phyloP scores from a whole-genome alignment of 495 filamentous ascomycete genomes.

The Tuber umbilicatum region DNA sequence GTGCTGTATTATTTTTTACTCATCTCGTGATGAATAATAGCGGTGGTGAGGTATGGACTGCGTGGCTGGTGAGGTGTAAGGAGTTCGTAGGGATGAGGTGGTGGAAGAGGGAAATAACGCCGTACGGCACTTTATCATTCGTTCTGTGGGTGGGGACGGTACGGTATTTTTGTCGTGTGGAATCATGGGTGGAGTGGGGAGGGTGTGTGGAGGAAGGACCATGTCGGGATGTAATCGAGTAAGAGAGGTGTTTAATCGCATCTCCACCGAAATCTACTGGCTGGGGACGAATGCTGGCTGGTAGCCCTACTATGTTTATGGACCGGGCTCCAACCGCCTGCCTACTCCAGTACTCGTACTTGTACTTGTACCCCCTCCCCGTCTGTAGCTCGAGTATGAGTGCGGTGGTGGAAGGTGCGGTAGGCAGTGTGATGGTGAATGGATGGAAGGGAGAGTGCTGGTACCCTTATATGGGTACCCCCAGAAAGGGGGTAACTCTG shows the following conservation, averaged over 20 bases:
- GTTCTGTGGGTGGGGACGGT: neutral
- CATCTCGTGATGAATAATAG: neutral
- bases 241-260: slow-evolving; percentile 1
- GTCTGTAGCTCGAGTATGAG: neutral
- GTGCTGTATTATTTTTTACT: neutral
- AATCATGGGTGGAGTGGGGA: neutral
- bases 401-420: neutral
- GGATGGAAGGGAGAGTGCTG: neutral
- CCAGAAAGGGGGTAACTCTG: neutral
- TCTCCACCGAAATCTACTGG: slow-evolving; percentile 4
- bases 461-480: neutral
- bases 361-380: neutral
- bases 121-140: neutral
- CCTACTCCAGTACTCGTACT: neutral
- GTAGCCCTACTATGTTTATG: neutral
- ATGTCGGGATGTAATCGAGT: neutral
- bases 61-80: neutral
- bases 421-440: neutral
- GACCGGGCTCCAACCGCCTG: neutral
- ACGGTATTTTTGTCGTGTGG: neutral
- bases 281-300: neutral
- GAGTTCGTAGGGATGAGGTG: neutral
- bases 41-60: neutral
- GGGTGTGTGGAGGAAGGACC: neutral
- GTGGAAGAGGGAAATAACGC: neutral